phyloP scores from a whole-genome alignment of 2,329 filamentous ascomycete species.

The Colletotrichum camelliae region DNA sequence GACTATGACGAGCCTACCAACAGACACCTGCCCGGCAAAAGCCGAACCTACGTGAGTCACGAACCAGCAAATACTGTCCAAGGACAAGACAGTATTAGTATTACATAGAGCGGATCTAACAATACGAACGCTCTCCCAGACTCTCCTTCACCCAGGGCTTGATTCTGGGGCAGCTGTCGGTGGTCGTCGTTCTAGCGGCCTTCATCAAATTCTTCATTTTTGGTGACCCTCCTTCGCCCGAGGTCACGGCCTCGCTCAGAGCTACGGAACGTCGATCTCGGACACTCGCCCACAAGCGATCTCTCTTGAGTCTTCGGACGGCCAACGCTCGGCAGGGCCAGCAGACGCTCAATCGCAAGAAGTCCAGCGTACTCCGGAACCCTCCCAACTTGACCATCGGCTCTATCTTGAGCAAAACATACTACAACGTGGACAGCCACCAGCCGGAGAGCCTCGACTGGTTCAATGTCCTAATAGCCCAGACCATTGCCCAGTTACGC shows the following conservation, averaged over 20 bases:
- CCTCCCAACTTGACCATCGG: slow-evolving; percentile 84
- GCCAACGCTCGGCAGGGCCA: slow-evolving; percentile 43
- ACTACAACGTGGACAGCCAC: slow-evolving; percentile 94
- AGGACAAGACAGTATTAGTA: not conserved
- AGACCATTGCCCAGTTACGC: slow-evolving; percentile 94
- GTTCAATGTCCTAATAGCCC: slow-evolving; percentile 97
- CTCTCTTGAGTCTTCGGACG: slow-evolving; percentile 67
- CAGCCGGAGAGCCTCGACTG: slow-evolving; percentile 97
- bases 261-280: slow-evolving; percentile 77
- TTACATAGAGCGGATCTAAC: not conserved
- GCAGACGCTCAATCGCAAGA: slow-evolving; percentile 63
- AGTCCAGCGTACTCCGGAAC: slow-evolving; percentile 75
- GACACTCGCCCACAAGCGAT: slow-evolving; percentile 78
- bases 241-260: slow-evolving; percentile 77
- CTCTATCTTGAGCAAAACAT: slow-evolving; percentile 94
- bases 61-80: not conserved
- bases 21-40: slow-evolving; percentile 36
- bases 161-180: slow-evolving; percentile 89
- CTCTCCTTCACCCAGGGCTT: slow-evolving; percentile 94
- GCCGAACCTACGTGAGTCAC: slow-evolving; percentile 26
- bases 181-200: slow-evolving; percentile 87
- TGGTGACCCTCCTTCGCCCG: slow-evolving; percentile 86
- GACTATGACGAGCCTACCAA: slow-evolving; percentile 16
- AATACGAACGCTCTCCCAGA: slow-evolving; percentile 45
- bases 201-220: slow-evolving; percentile 99